Percentiles rank a stretch among this genome's conserved stretches.
Conservation (phyloP, 2,329 filamentous ascomycete genomes). For the Fusarium tjaetaba region DNA sequence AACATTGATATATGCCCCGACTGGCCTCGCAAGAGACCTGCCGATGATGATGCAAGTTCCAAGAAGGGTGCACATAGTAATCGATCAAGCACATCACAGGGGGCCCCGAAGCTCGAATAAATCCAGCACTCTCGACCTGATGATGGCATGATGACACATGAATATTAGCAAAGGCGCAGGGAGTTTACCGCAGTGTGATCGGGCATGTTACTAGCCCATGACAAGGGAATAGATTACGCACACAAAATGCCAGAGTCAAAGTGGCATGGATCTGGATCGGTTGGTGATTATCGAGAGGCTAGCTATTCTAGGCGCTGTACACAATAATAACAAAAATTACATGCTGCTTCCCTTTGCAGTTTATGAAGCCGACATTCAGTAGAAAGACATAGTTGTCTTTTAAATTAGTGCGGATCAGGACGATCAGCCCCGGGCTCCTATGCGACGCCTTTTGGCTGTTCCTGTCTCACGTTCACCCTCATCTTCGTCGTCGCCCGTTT, state of each 20-base stretch:
- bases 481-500: constrained; percentile 61
- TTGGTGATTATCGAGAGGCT: constrained; percentile 38
- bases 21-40: constrained; percentile 81
- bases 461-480: constrained; percentile 55
- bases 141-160: background rate
- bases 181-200: constrained; percentile 5
- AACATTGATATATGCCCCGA: constrained; percentile 89
- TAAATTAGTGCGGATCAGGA: background rate
- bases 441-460: constrained; percentile 50
- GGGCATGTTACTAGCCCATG: background rate
- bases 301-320: constrained; percentile 42
- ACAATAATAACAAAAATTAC: constrained; percentile 35
- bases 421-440: constrained; percentile 48
- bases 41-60: constrained; percentile 43
- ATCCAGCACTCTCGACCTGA: background rate
- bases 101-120: constrained; percentile 40
- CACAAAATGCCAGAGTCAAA: background rate
- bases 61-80: constrained; percentile 47
- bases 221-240: background rate
- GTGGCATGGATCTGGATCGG: constrained; percentile 15
- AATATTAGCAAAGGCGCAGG: constrained; percentile 4
- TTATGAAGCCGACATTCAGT: constrained; percentile 24
- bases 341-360: constrained; percentile 29
- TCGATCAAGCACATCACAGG: constrained; percentile 48
- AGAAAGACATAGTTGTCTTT: background rate